These are phyloP conservation scores for Kluyveromyces wickerhamii DNA, from an alignment of 805 yeast genomes.

Conservation along the genomic window DNA sequence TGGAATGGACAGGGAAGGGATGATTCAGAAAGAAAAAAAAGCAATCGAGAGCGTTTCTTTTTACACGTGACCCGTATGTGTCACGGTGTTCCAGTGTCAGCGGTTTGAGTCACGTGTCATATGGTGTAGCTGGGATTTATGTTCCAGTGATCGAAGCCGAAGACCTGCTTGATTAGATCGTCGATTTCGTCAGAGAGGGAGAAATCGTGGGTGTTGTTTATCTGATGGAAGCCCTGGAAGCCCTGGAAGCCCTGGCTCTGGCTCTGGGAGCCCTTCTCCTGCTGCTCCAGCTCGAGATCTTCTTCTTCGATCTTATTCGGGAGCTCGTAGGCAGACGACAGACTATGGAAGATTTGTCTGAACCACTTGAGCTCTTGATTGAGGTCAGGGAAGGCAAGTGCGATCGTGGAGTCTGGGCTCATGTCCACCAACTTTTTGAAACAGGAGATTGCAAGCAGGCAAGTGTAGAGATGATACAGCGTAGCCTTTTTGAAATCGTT, in stretches of 20 bases:
- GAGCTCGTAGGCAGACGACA: constrained; percentile 12
- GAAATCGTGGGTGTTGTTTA: constrained; percentile 27
- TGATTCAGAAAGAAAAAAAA: neutral
- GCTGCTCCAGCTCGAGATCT: constrained; percentile 18
- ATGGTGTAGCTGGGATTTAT: constrained; percentile 9
- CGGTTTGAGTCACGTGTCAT: too few relatives aligned
- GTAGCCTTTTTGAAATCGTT: constrained; percentile 19
- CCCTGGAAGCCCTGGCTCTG: constrained; percentile 2
- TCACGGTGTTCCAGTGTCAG: neutral
- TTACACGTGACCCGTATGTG: neutral
- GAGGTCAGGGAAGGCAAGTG: constrained; percentile 5
- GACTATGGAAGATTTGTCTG: constrained; percentile 17
- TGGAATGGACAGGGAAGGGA: neutral
- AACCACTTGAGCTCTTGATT: constrained; percentile 18
- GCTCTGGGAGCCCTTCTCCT: constrained; percentile 9
- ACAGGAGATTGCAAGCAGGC: constrained; percentile 26
- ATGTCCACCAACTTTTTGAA: constrained; percentile 17
- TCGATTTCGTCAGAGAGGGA: constrained; percentile 31
- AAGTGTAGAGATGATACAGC: constrained; percentile 28
- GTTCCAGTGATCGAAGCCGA: constrained; percentile 20
- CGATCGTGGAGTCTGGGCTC: constrained; percentile 8
- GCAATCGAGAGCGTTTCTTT: neutral
- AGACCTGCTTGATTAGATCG: constrained; percentile 28
- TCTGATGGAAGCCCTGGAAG: constrained; percentile 18
- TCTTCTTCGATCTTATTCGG: constrained; percentile 20